phyloP scores from a whole-genome alignment of 345 rosid species.

The Melaleuca alternifolia region DNA sequence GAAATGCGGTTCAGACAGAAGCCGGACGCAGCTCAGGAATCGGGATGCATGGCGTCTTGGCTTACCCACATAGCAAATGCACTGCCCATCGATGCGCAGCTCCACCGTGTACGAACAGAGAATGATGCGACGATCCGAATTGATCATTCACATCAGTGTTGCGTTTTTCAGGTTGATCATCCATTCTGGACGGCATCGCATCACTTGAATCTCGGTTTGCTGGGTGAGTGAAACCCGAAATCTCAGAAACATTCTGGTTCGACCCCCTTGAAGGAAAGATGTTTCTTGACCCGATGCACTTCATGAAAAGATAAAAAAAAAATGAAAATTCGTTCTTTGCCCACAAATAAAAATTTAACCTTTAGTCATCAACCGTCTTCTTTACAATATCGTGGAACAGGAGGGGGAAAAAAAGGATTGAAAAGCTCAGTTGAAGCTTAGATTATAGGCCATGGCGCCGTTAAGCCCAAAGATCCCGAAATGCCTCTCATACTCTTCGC shows the following conservation, averaged over 20 bases:
- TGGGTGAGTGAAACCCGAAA: not conserved
- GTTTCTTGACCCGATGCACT: not conserved
- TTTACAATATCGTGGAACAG: not conserved
- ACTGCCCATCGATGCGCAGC: not conserved
- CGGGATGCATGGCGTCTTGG: not conserved
- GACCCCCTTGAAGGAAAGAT: not conserved
- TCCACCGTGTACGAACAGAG: not conserved
- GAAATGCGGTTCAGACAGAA: not conserved
- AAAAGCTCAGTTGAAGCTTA: constrained; percentile 6
- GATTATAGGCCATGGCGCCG: constrained; percentile 16
- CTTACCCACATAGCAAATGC: not conserved
- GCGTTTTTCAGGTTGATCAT: not conserved
- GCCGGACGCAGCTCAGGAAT: not conserved
- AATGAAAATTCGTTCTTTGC: not conserved
- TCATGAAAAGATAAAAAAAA: not conserved
- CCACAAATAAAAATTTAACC: not conserved
- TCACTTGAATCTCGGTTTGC: not conserved
- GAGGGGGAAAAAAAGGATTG: not conserved
- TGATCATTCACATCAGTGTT: not conserved
- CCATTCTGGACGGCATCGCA: not conserved
- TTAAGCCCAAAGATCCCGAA: constrained; percentile 20
- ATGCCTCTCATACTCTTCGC: constrained; percentile 16
- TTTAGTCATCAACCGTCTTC: not conserved
- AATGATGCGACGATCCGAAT: not conserved
- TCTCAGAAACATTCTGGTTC: not conserved